These are phyloP conservation scores for Talaromyces amestolkiae DNA, from an alignment of 2,329 filamentous ascomycete genomes.

Conservation along the genomic window DNA sequence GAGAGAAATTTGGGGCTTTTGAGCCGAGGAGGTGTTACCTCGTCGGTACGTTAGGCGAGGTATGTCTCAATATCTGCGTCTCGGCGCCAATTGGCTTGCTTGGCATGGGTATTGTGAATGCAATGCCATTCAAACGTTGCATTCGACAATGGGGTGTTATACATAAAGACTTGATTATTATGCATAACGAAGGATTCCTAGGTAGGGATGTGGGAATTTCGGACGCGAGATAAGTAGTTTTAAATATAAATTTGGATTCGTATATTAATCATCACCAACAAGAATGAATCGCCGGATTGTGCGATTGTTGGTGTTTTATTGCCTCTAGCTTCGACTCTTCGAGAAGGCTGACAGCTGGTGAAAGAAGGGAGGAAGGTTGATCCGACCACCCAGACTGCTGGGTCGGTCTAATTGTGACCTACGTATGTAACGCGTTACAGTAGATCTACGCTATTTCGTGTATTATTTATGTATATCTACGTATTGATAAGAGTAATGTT, in stretches of 20 bases:
- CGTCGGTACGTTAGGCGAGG: background rate
- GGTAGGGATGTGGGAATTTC: background rate
- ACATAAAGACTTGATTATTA: background rate
- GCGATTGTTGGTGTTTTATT: background rate
- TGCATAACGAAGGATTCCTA: background rate
- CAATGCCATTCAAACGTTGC: background rate
- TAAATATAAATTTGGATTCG: background rate
- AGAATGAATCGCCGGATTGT: background rate
- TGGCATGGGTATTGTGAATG: background rate
- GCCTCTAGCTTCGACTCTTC: background rate
- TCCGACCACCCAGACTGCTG: slow-evolving; percentile 5
- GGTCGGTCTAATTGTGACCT: background rate
- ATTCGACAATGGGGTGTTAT: background rate
- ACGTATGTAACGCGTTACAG: background rate
- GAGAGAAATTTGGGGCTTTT: background rate
- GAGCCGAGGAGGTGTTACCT: background rate
- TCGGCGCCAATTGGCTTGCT: background rate
- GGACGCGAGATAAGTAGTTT: background rate
- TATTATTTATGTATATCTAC: background rate
- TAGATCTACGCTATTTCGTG: background rate
- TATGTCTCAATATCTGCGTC: background rate
- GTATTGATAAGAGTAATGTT: background rate
- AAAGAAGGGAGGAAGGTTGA: background rate
- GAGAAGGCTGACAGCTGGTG: background rate
- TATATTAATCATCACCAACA: background rate